These are phyloP conservation scores for Fusarium compactum DNA, from an alignment of 2,329 filamentous ascomycete genomes.

Conservation along the genomic window DNA sequence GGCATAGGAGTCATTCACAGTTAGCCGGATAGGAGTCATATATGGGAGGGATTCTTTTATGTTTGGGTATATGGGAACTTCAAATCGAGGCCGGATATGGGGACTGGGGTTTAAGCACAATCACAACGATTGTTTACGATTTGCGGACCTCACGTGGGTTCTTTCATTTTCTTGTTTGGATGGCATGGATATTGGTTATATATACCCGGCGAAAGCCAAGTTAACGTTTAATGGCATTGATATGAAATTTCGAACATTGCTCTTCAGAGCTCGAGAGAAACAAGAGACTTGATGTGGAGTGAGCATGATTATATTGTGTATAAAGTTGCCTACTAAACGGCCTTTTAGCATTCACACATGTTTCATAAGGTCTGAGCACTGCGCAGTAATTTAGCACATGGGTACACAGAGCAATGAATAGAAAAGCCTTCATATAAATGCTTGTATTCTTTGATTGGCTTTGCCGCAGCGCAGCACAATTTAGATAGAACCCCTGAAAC, in stretches of 20 bases:
- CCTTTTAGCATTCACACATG: neutral
- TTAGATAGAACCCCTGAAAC: constrained; percentile 49
- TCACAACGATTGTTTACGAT: constrained; percentile 16
- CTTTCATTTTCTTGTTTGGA: constrained; percentile 29
- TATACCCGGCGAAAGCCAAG: constrained; percentile 50
- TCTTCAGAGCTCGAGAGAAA: neutral
- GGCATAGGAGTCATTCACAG: constrained; percentile 24
- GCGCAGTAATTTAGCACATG: neutral
- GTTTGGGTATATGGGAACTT: constrained; percentile 10
- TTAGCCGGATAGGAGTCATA: constrained; percentile 23
- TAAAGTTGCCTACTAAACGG: neutral
- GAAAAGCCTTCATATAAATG: constrained; percentile 6
- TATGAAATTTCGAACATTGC: neutral
- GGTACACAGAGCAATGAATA: neutral
- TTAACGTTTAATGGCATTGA: constrained; percentile 44
- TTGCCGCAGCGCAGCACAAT: constrained; percentile 45
- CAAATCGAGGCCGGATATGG: constrained; percentile 1
- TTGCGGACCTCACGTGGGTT: constrained; percentile 18
- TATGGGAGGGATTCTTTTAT: constrained; percentile 10
- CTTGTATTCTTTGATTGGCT: constrained; percentile 43
- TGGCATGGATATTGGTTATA: constrained; percentile 43
- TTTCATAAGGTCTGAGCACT: neutral
- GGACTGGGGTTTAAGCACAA: constrained; percentile 2
- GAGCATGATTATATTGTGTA: neutral
- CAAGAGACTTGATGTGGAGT: neutral